Conservation (phyloP, 2,329 filamentous ascomycete genomes). For the Aspergillus ochraceus region DNA sequence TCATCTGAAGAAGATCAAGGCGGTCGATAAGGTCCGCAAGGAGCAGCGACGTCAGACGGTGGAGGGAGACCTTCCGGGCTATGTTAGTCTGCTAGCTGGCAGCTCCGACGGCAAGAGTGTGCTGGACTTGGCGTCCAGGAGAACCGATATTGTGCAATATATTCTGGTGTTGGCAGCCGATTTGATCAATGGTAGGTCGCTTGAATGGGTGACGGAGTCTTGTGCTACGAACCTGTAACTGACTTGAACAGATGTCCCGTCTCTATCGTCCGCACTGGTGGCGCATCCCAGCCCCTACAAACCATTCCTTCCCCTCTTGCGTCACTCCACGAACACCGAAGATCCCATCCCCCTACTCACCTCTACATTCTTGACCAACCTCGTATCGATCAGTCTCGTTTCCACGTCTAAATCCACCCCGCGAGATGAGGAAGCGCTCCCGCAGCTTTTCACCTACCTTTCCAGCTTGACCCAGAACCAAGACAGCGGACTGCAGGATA, state of each 20-base stretch:
- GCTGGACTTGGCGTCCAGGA: conserved; percentile 79
- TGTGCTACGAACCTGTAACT: neutral
- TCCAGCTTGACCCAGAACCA: conserved; percentile 78
- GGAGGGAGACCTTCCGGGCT: conserved; percentile 76
- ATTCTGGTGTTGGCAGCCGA: conserved; percentile 87
- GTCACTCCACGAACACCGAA: conserved; percentile 77
- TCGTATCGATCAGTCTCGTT: conserved; percentile 67
- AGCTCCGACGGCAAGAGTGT: conserved; percentile 66
- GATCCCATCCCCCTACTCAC: conserved; percentile 88
- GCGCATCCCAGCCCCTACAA: conserved; percentile 69
- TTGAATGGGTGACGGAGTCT: neutral
- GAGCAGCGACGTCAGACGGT: conserved; percentile 84
- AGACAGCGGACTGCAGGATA: conserved; percentile 90
- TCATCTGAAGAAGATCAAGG: conserved; percentile 92
- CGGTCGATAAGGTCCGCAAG: conserved; percentile 92
- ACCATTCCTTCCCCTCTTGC: conserved; percentile 80
- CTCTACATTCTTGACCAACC: conserved; percentile 77
- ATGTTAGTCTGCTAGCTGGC: conserved; percentile 77
- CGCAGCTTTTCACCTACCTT: conserved; percentile 81
- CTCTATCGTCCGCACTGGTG: conserved; percentile 74
- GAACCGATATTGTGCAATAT: conserved; percentile 90
- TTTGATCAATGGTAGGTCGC: conserved; percentile 71
- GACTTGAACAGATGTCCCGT: conserved; percentile 66
- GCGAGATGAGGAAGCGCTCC: conserved; percentile 73
- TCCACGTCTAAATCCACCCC: conserved; percentile 59